Percentiles rank a stretch among this genome's conserved stretches.
phyloP scores from a whole-genome alignment of 345 rosid genomes.

The Eucalyptus rudis region DNA sequence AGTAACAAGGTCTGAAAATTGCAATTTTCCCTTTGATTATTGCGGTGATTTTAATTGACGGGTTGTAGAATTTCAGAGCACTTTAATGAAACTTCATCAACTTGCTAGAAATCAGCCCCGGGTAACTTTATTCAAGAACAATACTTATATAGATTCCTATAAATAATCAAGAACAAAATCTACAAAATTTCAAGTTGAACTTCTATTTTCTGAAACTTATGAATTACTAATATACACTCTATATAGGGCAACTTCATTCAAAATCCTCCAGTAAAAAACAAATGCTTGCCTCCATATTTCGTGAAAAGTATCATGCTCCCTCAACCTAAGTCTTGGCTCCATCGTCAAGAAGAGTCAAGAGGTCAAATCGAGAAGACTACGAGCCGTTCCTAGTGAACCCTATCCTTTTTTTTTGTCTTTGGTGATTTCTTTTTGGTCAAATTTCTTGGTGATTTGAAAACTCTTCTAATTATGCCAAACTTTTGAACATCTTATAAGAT shows the following conservation, averaged over 20 bases:
- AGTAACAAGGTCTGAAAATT: neutral
- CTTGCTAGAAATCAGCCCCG: too few relatives aligned
- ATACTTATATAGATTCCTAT: neutral
- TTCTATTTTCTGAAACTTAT: too few relatives aligned
- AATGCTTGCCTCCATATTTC: neutral
- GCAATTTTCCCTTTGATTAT: too few relatives aligned
- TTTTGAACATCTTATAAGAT: neutral
- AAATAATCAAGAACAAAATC: neutral
- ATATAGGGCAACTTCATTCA: too few relatives aligned
- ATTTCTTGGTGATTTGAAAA: too few relatives aligned
- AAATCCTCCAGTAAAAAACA: neutral
- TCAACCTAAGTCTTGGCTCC: neutral
- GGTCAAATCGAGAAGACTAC: neutral
- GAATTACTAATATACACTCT: too few relatives aligned
- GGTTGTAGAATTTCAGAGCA: too few relatives aligned
- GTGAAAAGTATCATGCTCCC: neutral
- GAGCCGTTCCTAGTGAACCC: neutral
- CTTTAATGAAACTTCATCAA: too few relatives aligned
- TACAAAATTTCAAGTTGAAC: neutral
- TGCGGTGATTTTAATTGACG: too few relatives aligned
- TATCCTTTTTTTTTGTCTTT: neutral
- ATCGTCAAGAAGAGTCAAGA: neutral
- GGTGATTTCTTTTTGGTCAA: neutral
- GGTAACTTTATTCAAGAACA: neutral
- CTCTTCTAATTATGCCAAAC: too few relatives aligned